Evolutionary conservation across 192 early-diverging fungal species (phyloP).

Genomic region (Chytriomyces hyalinus): DNA sequence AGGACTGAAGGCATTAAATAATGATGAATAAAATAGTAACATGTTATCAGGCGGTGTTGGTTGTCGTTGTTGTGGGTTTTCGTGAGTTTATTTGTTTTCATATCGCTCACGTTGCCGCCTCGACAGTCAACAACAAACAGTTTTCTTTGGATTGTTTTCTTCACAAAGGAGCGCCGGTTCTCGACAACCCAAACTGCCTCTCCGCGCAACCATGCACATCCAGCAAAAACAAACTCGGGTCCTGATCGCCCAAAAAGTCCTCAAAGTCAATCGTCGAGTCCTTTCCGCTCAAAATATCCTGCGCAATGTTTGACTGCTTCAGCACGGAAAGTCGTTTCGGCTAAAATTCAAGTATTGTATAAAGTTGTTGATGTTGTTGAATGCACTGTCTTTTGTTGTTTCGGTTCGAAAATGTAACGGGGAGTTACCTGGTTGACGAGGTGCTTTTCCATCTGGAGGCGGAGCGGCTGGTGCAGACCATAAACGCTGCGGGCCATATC

Average conservation of each 20-base stretch:
- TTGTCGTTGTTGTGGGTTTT: background rate
- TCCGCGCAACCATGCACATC: slow-evolving; percentile 75
- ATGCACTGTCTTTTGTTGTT: background rate
- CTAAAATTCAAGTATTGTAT: background rate
- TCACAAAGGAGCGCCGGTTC: slow-evolving; percentile 33
- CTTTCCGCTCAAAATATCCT: slow-evolving; percentile 87
- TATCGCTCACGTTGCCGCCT: background rate
- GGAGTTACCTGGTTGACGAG: slow-evolving; percentile 57
- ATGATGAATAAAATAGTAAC: background rate
- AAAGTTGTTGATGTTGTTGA: background rate
- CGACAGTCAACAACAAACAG: background rate
- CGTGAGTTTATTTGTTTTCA: background rate
- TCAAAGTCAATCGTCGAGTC: slow-evolving; percentile 90
- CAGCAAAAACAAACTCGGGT: slow-evolving; percentile 61
- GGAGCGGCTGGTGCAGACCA: slow-evolving; percentile 91
- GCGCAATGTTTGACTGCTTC: slow-evolving; percentile 65
- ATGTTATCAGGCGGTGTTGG: background rate
- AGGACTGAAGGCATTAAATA: too few species aligned
- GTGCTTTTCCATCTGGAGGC: slow-evolving; percentile 88
- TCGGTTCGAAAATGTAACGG: background rate
- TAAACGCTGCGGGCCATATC: slow-evolving; percentile 79
- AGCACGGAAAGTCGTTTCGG: slow-evolving; percentile 60
- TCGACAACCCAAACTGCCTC: slow-evolving; percentile 58
- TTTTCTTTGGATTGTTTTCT: background rate
- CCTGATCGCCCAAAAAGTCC: slow-evolving; percentile 80